Percentiles rank a stretch among this genome's conserved stretches.
Evolutionary conservation across 1,284 basidiomycete genomes (phyloP).

Genomic region (Ceratobasidium sp.): DNA sequence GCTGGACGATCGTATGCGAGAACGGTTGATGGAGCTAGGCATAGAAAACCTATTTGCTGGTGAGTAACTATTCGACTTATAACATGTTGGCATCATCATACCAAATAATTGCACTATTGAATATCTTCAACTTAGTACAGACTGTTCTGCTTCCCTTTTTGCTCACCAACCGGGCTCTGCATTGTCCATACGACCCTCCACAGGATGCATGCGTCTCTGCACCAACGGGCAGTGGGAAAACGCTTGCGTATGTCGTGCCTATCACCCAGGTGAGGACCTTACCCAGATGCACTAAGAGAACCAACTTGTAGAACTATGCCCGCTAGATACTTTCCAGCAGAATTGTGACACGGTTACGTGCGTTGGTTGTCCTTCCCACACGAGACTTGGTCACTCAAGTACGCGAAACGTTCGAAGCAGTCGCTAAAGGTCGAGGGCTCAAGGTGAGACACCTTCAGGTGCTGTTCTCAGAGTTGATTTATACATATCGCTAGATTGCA

Average conservation of each 20-base stretch:
- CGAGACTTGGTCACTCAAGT: slow-evolving; percentile 96
- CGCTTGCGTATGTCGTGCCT: slow-evolving; percentile 92
- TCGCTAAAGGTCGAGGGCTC: slow-evolving; percentile 87
- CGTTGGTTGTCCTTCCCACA: slow-evolving; percentile 93
- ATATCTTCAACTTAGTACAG: slow-evolving; percentile 72
- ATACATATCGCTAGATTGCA: slow-evolving; percentile 68
- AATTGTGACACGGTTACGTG: slow-evolving; percentile 86
- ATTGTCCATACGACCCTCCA: slow-evolving; percentile 77
- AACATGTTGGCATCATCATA: not conserved
- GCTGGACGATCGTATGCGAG: slow-evolving; percentile 73
- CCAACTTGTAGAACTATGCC: not conserved
- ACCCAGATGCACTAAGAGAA: not conserved
- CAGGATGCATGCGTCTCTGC: slow-evolving; percentile 96
- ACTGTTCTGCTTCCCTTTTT: slow-evolving; percentile 85
- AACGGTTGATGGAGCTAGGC: slow-evolving; percentile 77
- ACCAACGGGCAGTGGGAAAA: slow-evolving; percentile 97
- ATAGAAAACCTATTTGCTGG: slow-evolving; percentile 89
- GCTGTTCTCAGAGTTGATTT: slow-evolving; percentile 28
- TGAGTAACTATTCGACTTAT: slow-evolving; percentile 58
- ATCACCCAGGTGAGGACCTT: slow-evolving; percentile 79
- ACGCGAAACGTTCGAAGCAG: slow-evolving; percentile 87
- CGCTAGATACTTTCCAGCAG: slow-evolving; percentile 76
- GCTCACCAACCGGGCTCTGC: slow-evolving; percentile 67
- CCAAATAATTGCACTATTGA: slow-evolving; percentile 26
- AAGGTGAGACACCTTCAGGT: slow-evolving; percentile 67